A percentile compares a stretch with the other conserved stretches of the same genome.
Evolutionary conservation across 2,329 filamentous ascomycete species (phyloP).

Genomic region (Drechslerella dactyloides): DNA sequence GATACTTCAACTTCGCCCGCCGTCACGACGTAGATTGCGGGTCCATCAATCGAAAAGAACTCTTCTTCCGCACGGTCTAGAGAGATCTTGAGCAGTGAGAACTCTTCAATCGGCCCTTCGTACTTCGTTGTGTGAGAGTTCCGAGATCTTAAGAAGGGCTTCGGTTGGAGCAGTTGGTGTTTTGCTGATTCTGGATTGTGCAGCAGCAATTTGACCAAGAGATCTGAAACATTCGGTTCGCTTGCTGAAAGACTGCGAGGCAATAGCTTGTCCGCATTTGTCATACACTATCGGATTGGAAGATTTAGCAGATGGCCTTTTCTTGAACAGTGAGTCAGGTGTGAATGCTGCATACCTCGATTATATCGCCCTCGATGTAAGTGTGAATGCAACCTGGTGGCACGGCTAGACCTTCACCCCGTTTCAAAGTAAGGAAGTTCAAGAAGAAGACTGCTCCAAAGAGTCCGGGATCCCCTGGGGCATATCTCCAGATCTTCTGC

Average conservation of each 20-base stretch:
- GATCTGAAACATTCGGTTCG: not conserved
- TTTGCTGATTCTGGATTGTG: constrained; percentile 8
- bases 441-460: constrained; percentile 31
- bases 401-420: constrained; percentile 24
- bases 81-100: constrained; percentile 23
- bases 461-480: constrained; percentile 24
- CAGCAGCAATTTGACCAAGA: constrained; percentile 11
- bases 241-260: constrained; percentile 2
- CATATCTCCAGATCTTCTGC: constrained; percentile 27
- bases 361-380: constrained; percentile 28
- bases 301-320: not conserved
- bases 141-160: constrained; percentile 13
- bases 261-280: constrained; percentile 8
- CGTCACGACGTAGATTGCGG: constrained; percentile 31
- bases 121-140: constrained; percentile 30
- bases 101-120: constrained; percentile 17
- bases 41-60: constrained; percentile 27
- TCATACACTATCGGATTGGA: constrained; percentile 13
- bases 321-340: not conserved
- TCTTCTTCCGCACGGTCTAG: constrained; percentile 26
- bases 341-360: constrained; percentile 23
- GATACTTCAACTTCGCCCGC: constrained; percentile 29
- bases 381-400: constrained; percentile 22
- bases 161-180: constrained; percentile 15
- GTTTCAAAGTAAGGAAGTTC: constrained; percentile 19